Evolutionary conservation across 2,329 filamentous ascomycete genomes (phyloP).

Genomic region (Pestalotiopsis sp.): DNA sequence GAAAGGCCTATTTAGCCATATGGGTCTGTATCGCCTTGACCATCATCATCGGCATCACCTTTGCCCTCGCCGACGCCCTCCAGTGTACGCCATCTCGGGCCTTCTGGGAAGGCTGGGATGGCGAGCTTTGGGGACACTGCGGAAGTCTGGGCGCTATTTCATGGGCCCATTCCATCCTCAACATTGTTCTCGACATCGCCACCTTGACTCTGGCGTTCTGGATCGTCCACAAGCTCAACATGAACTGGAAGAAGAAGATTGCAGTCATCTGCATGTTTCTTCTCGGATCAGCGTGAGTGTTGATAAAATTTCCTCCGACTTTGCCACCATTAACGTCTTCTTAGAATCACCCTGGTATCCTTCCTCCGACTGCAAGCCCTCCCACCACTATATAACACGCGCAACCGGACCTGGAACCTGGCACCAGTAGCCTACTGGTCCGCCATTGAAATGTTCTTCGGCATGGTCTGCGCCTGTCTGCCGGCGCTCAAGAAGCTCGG

Average conservation of each 20-base stretch:
- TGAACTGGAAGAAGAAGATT: background rate
- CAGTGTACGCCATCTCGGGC: background rate
- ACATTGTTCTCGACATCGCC: slow-evolving; percentile 5
- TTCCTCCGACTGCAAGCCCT: background rate
- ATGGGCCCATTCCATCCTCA: slow-evolving; percentile 2
- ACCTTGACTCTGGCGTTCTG: background rate
- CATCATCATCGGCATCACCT: background rate
- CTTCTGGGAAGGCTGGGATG: slow-evolving; percentile 6
- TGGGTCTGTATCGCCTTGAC: background rate
- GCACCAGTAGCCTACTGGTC: slow-evolving; percentile 7
- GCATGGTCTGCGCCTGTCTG: slow-evolving; percentile 1
- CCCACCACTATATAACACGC: background rate
- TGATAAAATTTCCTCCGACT: too few relatives aligned
- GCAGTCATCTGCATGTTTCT: slow-evolving; percentile 1
- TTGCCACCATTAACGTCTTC: background rate
- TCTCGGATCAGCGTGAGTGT: background rate
- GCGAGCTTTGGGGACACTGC: slow-evolving; percentile 1
- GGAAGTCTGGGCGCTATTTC: slow-evolving; percentile 1
- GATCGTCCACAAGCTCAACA: slow-evolving; percentile 2
- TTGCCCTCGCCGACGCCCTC: background rate
- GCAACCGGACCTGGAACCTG: slow-evolving; percentile 1
- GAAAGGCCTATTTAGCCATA: background rate
- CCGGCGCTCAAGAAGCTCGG: background rate
- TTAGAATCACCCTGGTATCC: background rate
- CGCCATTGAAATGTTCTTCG: background rate